These are phyloP conservation scores for Hermanozyma aechmeae DNA, from an alignment of 805 yeast species.

Conservation along the genomic window DNA sequence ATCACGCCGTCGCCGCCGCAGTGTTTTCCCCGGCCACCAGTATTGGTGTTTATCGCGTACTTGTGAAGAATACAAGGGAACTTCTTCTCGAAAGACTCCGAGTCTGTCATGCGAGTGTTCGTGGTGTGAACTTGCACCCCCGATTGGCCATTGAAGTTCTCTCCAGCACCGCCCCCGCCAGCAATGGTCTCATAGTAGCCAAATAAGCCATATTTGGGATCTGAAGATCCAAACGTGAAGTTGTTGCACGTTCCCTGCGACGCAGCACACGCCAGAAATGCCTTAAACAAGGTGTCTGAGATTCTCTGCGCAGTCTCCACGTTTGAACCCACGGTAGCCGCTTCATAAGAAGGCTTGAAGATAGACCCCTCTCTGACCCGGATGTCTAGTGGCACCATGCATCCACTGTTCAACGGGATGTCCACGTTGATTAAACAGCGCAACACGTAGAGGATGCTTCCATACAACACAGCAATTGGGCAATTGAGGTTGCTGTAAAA, in stretches of 20 bases:
- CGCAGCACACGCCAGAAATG: constrained; percentile 85
- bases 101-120: constrained; percentile 86
- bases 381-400: constrained; percentile 69
- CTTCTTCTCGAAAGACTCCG: constrained; percentile 79
- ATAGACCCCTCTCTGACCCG: constrained; percentile 27
- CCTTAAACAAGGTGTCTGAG: constrained; percentile 79
- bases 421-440: constrained; percentile 78
- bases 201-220: too few species aligned
- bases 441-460: constrained; percentile 82
- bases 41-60: constrained; percentile 57
- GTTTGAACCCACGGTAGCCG: constrained; percentile 89
- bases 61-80: constrained; percentile 75
- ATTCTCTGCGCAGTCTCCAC: constrained; percentile 92
- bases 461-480: constrained; percentile 80
- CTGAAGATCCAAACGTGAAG: constrained; percentile 67
- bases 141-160: constrained; percentile 74
- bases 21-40: constrained; percentile 74
- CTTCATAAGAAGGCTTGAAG: constrained; percentile 69
- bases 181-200: constrained; percentile 94
- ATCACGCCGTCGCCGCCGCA: constrained; percentile 82
- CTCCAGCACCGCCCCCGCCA: constrained; percentile 93
- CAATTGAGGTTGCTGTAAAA: constrained; percentile 87
- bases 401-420: constrained; percentile 91
- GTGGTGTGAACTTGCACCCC: constrained; percentile 96
- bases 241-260: constrained; percentile 96